Percentiles rank a stretch among this genome's conserved stretches.
These are phyloP conservation scores for Heterobasidion annosum DNA, from an alignment of 1,284 basidiomycete genomes.

Conservation along the genomic window DNA sequence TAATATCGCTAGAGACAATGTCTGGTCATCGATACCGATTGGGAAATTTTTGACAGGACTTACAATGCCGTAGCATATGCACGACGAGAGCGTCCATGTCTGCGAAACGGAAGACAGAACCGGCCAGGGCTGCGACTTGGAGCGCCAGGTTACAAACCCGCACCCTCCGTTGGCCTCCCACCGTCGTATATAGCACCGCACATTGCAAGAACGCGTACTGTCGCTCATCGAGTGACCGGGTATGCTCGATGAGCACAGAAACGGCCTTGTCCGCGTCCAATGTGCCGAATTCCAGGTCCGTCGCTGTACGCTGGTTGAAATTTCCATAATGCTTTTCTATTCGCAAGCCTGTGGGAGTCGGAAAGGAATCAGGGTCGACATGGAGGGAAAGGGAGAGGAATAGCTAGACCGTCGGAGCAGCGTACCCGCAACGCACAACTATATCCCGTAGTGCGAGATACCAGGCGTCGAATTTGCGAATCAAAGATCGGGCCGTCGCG, in stretches of 20 bases:
- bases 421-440: slow-evolving; percentile 80
- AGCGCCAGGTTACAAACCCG: slow-evolving; percentile 82
- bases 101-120: slow-evolving; percentile 88
- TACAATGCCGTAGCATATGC: slow-evolving; percentile 75
- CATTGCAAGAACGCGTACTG: slow-evolving; percentile 81
- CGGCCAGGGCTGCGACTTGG: slow-evolving; percentile 76
- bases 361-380: slow-evolving; percentile 5
- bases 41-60: slow-evolving; percentile 14
- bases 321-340: slow-evolving; percentile 73
- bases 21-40: not conserved
- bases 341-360: slow-evolving; percentile 48
- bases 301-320: slow-evolving; percentile 69
- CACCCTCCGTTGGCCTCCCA: slow-evolving; percentile 76
- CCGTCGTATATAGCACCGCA: slow-evolving; percentile 70
- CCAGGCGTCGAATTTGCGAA: slow-evolving; percentile 67
- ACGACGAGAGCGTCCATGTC: slow-evolving; percentile 85
- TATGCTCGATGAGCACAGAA: slow-evolving; percentile 55
- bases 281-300: slow-evolving; percentile 76
- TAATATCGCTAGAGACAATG: slow-evolving; percentile 47
- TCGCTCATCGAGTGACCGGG: slow-evolving; percentile 66
- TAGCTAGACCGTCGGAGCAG: slow-evolving; percentile 68
- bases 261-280: slow-evolving; percentile 81
- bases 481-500: slow-evolving; percentile 64
- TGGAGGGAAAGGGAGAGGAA: slow-evolving; percentile 7
- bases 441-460: slow-evolving; percentile 72